Evolutionary conservation across 352 stramenopile species (phyloP).

Genomic region (Pythium sp.): DNA sequence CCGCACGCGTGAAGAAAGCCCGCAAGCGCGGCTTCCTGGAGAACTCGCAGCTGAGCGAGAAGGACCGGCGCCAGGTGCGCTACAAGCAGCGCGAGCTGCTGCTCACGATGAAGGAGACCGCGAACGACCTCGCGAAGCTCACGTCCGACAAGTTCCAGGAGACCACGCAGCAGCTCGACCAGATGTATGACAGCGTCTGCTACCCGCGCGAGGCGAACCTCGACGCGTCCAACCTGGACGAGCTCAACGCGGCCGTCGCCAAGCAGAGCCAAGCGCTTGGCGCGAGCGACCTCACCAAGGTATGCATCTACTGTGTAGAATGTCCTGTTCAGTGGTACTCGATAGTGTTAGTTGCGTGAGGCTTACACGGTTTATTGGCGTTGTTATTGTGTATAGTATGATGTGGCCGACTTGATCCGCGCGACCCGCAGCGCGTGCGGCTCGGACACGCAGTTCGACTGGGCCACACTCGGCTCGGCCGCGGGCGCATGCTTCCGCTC

Average conservation of each 20-base stretch:
- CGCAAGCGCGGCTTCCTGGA: conserved; percentile 54
- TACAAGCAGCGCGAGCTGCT: conserved; percentile 77
- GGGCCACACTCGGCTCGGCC: conserved; percentile 50
- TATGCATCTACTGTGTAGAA: conserved; percentile 4
- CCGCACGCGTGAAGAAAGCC: conserved; percentile 19
- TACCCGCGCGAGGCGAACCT: conserved; percentile 82
- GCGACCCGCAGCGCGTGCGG: conserved; percentile 39
- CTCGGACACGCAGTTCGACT: conserved; percentile 60
- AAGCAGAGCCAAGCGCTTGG: conserved; percentile 74
- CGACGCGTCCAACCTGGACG: conserved; percentile 78
- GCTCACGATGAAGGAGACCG: conserved; percentile 71
- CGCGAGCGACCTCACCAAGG: conserved; percentile 74
- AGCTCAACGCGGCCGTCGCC: conserved; percentile 70
- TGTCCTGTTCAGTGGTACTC: neutral
- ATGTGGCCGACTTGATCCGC: conserved; percentile 63
- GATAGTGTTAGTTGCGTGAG: neutral
- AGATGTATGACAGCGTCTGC: conserved; percentile 78
- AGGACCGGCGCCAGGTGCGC: conserved; percentile 68
- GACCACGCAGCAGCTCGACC: conserved; percentile 61
- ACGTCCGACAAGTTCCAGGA: conserved; percentile 52
- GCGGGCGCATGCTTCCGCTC: conserved; percentile 72
- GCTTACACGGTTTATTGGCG: neutral
- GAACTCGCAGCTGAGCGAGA: conserved; percentile 63
- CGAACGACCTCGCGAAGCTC: conserved; percentile 61
- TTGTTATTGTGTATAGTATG: conserved; percentile 33